A percentile compares a stretch with the other conserved stretches of the same genome.
Conservation (phyloP, 2,329 filamentous ascomycete genomes). For the Hypoxylon sp. region DNA sequence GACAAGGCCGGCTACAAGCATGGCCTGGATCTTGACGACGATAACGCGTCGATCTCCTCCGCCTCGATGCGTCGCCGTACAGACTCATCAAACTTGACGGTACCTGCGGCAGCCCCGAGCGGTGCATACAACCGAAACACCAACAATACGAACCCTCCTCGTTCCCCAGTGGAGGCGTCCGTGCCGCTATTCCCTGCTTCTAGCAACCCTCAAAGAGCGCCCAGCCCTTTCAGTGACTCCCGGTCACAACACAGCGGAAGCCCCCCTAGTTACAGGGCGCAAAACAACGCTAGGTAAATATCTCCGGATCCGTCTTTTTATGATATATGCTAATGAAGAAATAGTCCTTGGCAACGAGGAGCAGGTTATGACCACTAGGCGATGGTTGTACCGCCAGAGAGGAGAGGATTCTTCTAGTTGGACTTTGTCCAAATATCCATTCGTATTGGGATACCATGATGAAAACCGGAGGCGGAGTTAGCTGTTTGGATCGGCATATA, state of each 20-base stretch:
- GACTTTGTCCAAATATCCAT: conserved; percentile 37
- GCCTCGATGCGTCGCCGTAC: conserved; percentile 57
- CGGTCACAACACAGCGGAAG: conserved; percentile 53
- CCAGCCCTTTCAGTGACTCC: conserved; percentile 48
- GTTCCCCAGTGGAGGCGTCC: conserved; percentile 59
- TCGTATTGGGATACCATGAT: conserved; percentile 44
- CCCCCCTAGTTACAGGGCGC: conserved; percentile 50
- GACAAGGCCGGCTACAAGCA: conserved; percentile 69
- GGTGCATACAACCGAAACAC: conserved; percentile 33
- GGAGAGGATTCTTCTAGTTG: conserved; percentile 42
- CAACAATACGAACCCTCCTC: conserved; percentile 48
- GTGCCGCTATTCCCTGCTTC: conserved; percentile 60
- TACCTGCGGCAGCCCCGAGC: conserved; percentile 27
- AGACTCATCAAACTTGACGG: conserved; percentile 37
- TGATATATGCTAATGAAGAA: conserved; percentile 35
- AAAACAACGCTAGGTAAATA: conserved; percentile 58
- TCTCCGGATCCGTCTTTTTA: neutral
- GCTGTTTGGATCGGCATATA: conserved; percentile 44
- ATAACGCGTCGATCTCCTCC: conserved; percentile 71
- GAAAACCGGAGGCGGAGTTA: conserved; percentile 43
- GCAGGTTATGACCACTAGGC: conserved; percentile 62
- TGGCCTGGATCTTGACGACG: conserved; percentile 73
- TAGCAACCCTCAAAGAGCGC: conserved; percentile 40
- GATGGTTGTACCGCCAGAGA: conserved; percentile 33
- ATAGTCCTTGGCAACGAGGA: conserved; percentile 64